These are phyloP conservation scores for Antitrichia curtipendula DNA, from an alignment of 225 moss, liverwort and hornwort species.

Conservation along the genomic window DNA sequence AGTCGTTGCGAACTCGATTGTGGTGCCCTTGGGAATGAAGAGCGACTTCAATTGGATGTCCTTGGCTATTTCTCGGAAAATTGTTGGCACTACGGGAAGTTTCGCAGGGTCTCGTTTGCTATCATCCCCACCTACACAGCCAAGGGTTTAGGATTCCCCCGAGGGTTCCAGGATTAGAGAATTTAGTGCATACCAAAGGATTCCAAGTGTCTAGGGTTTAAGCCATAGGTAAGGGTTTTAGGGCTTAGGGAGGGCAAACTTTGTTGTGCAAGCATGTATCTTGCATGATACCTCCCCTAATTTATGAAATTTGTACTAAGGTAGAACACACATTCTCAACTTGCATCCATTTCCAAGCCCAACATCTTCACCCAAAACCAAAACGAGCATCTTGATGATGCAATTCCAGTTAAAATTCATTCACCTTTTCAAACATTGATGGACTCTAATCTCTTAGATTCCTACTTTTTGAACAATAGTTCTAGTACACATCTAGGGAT, in stretches of 20 bases:
- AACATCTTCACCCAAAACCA: not conserved
- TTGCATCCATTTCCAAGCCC: not conserved
- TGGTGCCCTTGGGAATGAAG: slow-evolving; percentile 22
- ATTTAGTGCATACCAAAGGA: too few species aligned
- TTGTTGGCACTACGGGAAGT: not conserved
- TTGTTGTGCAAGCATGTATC: too few species aligned
- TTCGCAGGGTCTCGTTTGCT: slow-evolving; percentile 20
- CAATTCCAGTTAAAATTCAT: not conserved
- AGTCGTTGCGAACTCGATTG: not conserved
- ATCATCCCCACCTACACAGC: slow-evolving; percentile 19
- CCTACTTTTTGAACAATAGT: not conserved
- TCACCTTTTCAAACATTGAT: not conserved
- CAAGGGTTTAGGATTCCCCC: not conserved
- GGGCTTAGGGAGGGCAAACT: too few species aligned
- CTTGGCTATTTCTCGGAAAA: not conserved
- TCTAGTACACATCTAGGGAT: not conserved
- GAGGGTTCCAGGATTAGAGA: too few species aligned
- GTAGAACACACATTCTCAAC: accelerated
- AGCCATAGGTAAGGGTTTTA: too few species aligned
- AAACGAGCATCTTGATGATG: not conserved
- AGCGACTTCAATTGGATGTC: slow-evolving; percentile 19
- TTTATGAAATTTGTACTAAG: not conserved
- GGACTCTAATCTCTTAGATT: not conserved
- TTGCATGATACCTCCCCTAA: not conserved
- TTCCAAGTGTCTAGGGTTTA: too few species aligned